Base-by-base conservation (phyloP, 257 asterid species). In the Catharanthus roseus region DNA sequence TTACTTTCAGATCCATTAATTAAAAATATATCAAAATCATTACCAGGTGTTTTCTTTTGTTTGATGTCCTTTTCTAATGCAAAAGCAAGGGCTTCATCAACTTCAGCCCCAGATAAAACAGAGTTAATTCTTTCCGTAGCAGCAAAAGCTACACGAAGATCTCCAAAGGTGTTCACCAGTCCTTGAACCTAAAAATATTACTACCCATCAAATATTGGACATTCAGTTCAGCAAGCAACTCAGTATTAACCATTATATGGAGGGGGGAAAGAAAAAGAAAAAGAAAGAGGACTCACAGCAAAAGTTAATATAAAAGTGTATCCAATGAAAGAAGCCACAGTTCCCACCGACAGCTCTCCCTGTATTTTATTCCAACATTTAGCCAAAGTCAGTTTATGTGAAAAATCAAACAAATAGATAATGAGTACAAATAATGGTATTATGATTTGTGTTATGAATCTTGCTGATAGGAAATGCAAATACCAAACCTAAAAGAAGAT, bases 261-360 rank as follows among this genome's bases (percentile, higher is more conserved):
- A 76, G 26, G 19, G 45, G 7, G 63, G 34, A 36, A 29, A 45
- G 41, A 72, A 28, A 3, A 67, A 67, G 64, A 49, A 16, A 55
- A 42, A 60, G 65, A 67, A 76, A 72, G 69, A 75, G 72, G 47
- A 85, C 99, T 91, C 85, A 93, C 99, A 31, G 96, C 96, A 79
- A 91, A 93, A 69, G 99, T 91, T 72, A 93, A 70, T 9, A 96
- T 91, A 74, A 91, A 91, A 67, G 97, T 89, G 88, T 86, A 93
- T 80, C 99, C 99, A 66, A 93, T 91, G 70, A 93, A 93, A 58
- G 99, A 85, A 83, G 91, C 93, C 96, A 93, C 82, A 72, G 90
- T 89, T 76, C 99, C 99, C 76, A 91, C 93, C 21, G 99, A 85
- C 73, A 93, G 90, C 81, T 93, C 88, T 10, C 99, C 99, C 96